phyloP scores from a whole-genome alignment of 352 stramenopile species.

The Phytophthora pinifolia region DNA sequence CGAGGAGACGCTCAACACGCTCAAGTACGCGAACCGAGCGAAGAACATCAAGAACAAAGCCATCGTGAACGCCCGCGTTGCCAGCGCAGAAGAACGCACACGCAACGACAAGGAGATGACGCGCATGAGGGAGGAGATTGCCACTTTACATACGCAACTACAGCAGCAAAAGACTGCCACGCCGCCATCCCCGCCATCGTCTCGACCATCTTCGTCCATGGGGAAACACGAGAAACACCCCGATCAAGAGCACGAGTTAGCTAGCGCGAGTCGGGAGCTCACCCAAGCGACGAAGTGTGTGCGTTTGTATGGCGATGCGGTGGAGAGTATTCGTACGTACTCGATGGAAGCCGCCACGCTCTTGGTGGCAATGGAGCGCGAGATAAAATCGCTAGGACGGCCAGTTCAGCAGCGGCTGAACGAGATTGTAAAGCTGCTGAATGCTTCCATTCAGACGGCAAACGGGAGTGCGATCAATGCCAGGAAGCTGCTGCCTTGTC shows the following conservation, averaged over 20 bases:
- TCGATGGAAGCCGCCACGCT: slow-evolving; percentile 70
- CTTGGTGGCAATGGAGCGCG: slow-evolving; percentile 74
- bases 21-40: slow-evolving; percentile 98
- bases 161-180: slow-evolving; percentile 42
- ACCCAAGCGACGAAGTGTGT: slow-evolving; percentile 42
- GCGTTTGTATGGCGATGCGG: slow-evolving; percentile 39
- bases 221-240: slow-evolving; percentile 7
- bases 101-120: slow-evolving; percentile 56
- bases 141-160: slow-evolving; percentile 65
- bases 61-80: slow-evolving; percentile 92
- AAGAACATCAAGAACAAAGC: slow-evolving; percentile 99
- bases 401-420: slow-evolving; percentile 80
- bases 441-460: slow-evolving; percentile 61
- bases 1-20: slow-evolving; percentile 97
- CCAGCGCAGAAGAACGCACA: slow-evolving; percentile 49
- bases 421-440: slow-evolving; percentile 79
- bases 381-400: slow-evolving; percentile 70
- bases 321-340: slow-evolving; percentile 57
- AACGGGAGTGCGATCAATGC: slow-evolving; percentile 41
- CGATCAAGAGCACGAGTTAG: slow-evolving; percentile 16
- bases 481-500: slow-evolving; percentile 26
- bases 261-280: slow-evolving; percentile 30
- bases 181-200: slow-evolving; percentile 17
- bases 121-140: slow-evolving; percentile 82
- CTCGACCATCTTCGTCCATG: slow-evolving; percentile 13